Conservation (phyloP, 441 rosid genomes). For the Raphanus hybrid region DNA sequence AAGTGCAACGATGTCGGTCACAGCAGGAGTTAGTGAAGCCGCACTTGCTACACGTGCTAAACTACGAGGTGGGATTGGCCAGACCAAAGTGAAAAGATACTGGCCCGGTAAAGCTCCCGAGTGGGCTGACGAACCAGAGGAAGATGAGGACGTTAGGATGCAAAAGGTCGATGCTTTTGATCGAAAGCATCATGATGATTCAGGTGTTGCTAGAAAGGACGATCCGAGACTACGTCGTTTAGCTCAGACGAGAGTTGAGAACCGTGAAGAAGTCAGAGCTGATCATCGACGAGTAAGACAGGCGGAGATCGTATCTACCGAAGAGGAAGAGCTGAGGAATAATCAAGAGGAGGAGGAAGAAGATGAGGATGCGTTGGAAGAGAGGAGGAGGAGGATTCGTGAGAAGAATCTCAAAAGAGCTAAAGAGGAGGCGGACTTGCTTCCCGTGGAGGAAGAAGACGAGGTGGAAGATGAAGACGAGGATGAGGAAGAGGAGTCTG, state of each 20-base stretch:
- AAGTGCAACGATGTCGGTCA: no score
- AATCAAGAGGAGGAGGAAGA: conserved; percentile 66
- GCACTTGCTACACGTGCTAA: conserved; percentile 70
- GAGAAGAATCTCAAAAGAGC: conserved; percentile 67
- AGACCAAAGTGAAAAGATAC: conserved; percentile 82
- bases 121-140: conserved; percentile 84
- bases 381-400: conserved; percentile 69
- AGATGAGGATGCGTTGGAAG: conserved; percentile 73
- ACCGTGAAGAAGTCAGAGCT: conserved; percentile 83
- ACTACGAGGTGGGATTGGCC: conserved; percentile 78
- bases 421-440: conserved; percentile 55
- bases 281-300: conserved; percentile 82
- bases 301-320: conserved; percentile 78
- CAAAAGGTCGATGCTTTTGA: conserved; percentile 59
- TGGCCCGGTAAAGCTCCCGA: conserved; percentile 97
- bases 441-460: conserved; percentile 75
- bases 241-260: conserved; percentile 71
- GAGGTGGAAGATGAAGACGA: conserved; percentile 66
- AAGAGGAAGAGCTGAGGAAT: conserved; percentile 62
- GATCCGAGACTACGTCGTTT: conserved; percentile 88
- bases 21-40: conserved; percentile 74
- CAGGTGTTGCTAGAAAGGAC: conserved; percentile 54
- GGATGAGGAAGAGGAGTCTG: conserved; percentile 72
- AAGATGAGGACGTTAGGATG: conserved; percentile 76
- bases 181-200: conserved; percentile 49